Evolutionary conservation across 1,284 basidiomycete genomes (phyloP).

Genomic region (Somion occarium): DNA sequence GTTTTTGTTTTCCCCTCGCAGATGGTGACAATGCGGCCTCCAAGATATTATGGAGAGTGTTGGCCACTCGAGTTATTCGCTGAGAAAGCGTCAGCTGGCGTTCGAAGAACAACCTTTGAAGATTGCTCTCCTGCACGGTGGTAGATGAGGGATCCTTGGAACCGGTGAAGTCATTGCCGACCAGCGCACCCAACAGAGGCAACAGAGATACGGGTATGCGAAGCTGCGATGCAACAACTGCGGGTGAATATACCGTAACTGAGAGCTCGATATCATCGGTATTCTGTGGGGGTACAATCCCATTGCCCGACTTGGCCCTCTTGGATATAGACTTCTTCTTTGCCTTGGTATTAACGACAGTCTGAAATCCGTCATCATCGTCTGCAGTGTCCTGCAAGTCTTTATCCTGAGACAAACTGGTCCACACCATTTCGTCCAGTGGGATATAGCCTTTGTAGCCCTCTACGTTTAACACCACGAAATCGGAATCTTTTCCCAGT

Average conservation of each 20-base stretch:
- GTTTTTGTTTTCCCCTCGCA: slow-evolving; percentile 44
- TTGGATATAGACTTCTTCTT: slow-evolving; percentile 32
- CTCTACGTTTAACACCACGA: slow-evolving; percentile 70
- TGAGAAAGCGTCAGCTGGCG: slow-evolving; percentile 47
- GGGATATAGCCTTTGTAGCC: slow-evolving; percentile 78
- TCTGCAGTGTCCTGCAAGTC: slow-evolving; percentile 25
- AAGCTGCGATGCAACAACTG: slow-evolving; percentile 60
- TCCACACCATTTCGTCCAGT: slow-evolving; percentile 78
- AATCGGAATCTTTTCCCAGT: slow-evolving; percentile 79
- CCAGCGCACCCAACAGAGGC: slow-evolving; percentile 79
- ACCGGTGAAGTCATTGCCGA: slow-evolving; percentile 80
- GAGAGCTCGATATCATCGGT: slow-evolving; percentile 42
- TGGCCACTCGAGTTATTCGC: slow-evolving; percentile 55
- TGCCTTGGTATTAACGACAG: slow-evolving; percentile 44
- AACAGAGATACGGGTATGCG: slow-evolving; percentile 68
- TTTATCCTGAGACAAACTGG: slow-evolving; percentile 29
- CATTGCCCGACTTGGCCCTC: slow-evolving; percentile 31
- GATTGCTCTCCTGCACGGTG: slow-evolving; percentile 26
- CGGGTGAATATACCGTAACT: slow-evolving; percentile 57
- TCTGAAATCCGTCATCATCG: slow-evolving; percentile 57
- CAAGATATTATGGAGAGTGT: slow-evolving; percentile 48
- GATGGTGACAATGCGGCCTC: slow-evolving; percentile 31
- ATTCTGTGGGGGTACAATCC: slow-evolving; percentile 52
- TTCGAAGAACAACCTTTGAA: slow-evolving; percentile 68
- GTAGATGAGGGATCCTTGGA: slow-evolving; percentile 27